A percentile compares a stretch with the other conserved stretches of the same genome.
Evolutionary conservation across 148 eudicot genomes (phyloP).

Genomic region (Fallopia convolvulus): DNA sequence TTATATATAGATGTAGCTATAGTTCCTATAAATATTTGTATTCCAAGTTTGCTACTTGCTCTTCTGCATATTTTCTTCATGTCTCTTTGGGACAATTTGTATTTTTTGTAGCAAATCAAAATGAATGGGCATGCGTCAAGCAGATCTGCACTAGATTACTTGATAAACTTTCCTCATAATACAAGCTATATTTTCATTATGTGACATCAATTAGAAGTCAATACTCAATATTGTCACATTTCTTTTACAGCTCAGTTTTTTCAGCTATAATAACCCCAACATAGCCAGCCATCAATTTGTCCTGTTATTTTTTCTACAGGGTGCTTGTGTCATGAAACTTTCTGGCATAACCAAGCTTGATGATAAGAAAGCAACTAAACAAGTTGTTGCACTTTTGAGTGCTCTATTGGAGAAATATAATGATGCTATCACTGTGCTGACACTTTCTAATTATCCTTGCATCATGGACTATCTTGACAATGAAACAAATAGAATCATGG

Average conservation of each 20-base stretch:
- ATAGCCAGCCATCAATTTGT: not conserved
- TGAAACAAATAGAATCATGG: slow-evolving; percentile 91
- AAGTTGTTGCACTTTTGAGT: slow-evolving; percentile 93
- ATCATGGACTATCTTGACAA: slow-evolving; percentile 95
- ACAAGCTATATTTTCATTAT: not conserved
- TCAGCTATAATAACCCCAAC: not conserved
- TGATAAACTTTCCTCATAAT: not conserved
- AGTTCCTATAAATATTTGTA: not conserved
- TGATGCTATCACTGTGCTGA: slow-evolving; percentile 81
- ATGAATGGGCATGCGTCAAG: not conserved
- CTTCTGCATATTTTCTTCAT: not conserved
- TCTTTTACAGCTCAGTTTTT: not conserved
- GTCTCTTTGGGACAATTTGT: not conserved
- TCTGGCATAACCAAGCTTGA: slow-evolving; percentile 76
- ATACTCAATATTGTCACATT: not conserved
- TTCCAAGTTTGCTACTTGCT: not conserved
- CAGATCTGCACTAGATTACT: not conserved
- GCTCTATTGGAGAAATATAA: slow-evolving; percentile 95
- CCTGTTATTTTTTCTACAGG: slow-evolving; percentile 37
- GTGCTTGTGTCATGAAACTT: slow-evolving; percentile 84
- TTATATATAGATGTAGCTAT: not conserved
- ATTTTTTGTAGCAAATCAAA: not conserved
- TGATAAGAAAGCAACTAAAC: slow-evolving; percentile 89
- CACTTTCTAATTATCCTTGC: slow-evolving; percentile 93
- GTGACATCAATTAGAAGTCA: not conserved